phyloP scores from a whole-genome alignment of 2,329 filamentous ascomycete genomes.

The Diaporthe citriasiana region DNA sequence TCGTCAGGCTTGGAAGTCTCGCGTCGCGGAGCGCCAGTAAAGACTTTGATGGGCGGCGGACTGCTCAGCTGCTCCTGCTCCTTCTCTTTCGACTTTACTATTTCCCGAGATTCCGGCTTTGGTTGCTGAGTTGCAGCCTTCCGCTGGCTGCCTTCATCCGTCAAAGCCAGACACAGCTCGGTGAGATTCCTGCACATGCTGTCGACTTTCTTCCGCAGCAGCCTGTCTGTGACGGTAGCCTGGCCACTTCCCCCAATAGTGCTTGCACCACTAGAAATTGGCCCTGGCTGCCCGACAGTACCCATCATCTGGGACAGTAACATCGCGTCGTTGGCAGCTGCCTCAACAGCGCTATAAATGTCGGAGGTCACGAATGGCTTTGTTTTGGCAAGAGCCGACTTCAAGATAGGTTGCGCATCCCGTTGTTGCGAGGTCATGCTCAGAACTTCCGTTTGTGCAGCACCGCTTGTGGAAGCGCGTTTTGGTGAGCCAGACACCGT shows the following conservation, averaged over 20 bases:
- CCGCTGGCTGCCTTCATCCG: constrained; percentile 66
- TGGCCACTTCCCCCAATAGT: constrained; percentile 65
- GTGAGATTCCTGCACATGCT: constrained; percentile 93
- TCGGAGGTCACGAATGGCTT: constrained; percentile 78
- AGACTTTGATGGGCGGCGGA: constrained; percentile 61
- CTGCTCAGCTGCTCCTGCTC: constrained; percentile 53
- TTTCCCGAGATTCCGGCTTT: constrained; percentile 44
- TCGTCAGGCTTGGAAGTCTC: constrained; percentile 59
- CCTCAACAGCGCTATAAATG: constrained; percentile 84
- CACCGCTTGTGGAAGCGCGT: constrained; percentile 68
- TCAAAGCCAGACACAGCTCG: constrained; percentile 89
- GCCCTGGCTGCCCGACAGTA: constrained; percentile 75
- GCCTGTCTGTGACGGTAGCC: constrained; percentile 78
- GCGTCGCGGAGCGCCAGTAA: constrained; percentile 53
- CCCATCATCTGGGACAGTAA: constrained; percentile 84
- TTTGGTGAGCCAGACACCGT: constrained; percentile 93
- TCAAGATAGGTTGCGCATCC: constrained; percentile 82
- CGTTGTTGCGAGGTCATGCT: constrained; percentile 55
- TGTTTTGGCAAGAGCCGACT: constrained; percentile 84
- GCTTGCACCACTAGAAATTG: constrained; percentile 77
- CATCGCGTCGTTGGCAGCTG: constrained; percentile 85
- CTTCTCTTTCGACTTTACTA: constrained; percentile 7
- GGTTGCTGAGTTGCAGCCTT: constrained; percentile 49
- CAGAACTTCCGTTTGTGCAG: constrained; percentile 59
- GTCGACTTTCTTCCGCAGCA: constrained; percentile 90